Percentiles rank a stretch among this genome's conserved stretches.
Conservation (phyloP, 176 grass and related monocot species). For the Cenchrus purpureus region DNA sequence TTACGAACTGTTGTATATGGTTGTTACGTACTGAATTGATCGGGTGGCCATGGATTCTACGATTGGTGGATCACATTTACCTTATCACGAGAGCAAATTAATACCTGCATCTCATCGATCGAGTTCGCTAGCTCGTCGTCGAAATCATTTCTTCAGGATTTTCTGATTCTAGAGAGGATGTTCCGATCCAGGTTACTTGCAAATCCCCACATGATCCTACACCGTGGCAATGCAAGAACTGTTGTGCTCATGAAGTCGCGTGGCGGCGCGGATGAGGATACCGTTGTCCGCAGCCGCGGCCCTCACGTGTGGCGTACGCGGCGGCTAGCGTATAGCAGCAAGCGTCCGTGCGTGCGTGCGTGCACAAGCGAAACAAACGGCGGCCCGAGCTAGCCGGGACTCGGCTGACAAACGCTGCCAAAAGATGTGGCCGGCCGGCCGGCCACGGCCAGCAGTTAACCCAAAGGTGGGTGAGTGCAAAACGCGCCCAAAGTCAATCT, state of each 20-base stretch:
- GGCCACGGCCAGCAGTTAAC: not conserved
- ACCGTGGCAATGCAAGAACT: not conserved
- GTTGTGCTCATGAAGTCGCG: not conserved
- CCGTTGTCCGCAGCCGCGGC: conserved; percentile 16
- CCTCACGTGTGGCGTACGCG: conserved; percentile 22
- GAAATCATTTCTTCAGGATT: too few relatives aligned
- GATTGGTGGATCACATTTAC: too few relatives aligned
- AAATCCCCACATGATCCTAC: not conserved
- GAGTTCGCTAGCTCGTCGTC: too few relatives aligned
- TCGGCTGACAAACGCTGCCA: not conserved
- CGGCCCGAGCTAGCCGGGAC: not conserved
- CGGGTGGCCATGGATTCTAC: too few relatives aligned
- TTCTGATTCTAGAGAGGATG: too few relatives aligned
- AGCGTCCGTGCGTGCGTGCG: not conserved
- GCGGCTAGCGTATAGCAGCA: conserved; percentile 4
- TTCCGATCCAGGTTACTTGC: too few relatives aligned
- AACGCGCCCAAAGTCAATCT: not conserved
- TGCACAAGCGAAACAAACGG: not conserved
- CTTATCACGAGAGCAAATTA: too few relatives aligned
- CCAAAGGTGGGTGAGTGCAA: not conserved
- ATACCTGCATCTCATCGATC: too few relatives aligned
- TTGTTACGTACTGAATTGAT: too few relatives aligned
- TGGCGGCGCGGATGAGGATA: not conserved
- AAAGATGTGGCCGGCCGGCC: not conserved
- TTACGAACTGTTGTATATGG: too few relatives aligned